Evolutionary conservation across 2,329 filamentous ascomycete genomes (phyloP).

Genomic region (Pseudogymnoascus sp.): DNA sequence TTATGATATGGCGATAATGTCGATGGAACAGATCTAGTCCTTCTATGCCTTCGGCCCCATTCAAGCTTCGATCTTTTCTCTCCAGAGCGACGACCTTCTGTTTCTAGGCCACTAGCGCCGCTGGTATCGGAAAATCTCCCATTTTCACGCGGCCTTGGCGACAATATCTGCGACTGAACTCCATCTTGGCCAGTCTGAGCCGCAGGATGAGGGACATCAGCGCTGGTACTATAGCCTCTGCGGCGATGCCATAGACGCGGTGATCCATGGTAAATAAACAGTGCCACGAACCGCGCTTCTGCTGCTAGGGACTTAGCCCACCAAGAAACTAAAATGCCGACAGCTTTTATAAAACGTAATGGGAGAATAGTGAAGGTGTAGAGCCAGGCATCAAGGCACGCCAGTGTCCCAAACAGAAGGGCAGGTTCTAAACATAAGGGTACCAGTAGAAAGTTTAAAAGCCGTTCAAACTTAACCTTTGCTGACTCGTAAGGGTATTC

Average conservation of each 20-base stretch:
- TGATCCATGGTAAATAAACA: slow-evolving; percentile 71
- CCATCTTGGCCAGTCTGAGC: not conserved
- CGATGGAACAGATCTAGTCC: slow-evolving; percentile 79
- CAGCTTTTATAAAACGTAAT: slow-evolving; percentile 73
- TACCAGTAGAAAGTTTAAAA: slow-evolving; percentile 80
- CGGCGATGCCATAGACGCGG: slow-evolving; percentile 63
- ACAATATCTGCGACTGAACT: not conserved
- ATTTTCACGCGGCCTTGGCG: not conserved
- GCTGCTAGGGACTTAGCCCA: slow-evolving; percentile 65
- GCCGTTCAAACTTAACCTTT: slow-evolving; percentile 80
- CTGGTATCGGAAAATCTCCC: not conserved
- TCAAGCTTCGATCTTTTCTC: slow-evolving; percentile 22
- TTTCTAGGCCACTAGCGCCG: slow-evolving; percentile 13
- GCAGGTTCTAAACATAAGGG: slow-evolving; percentile 76
- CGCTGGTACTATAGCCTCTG: slow-evolving; percentile 40
- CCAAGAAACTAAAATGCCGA: slow-evolving; percentile 68
- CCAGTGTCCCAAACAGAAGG: slow-evolving; percentile 78
- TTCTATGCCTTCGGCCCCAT: slow-evolving; percentile 47
- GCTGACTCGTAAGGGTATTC: slow-evolving; percentile 82
- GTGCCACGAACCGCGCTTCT: slow-evolving; percentile 62
- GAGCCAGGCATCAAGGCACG: slow-evolving; percentile 91
- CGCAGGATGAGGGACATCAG: slow-evolving; percentile 14
- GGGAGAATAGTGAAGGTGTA: slow-evolving; percentile 95
- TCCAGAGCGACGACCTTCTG: slow-evolving; percentile 17
- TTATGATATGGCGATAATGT: slow-evolving; percentile 82